Evolutionary conservation across 2,329 filamentous ascomycete genomes (phyloP), one percentile per base, ranked within the genome.

Genomic region (Lasiodiplodia hormozganensis): DNA sequence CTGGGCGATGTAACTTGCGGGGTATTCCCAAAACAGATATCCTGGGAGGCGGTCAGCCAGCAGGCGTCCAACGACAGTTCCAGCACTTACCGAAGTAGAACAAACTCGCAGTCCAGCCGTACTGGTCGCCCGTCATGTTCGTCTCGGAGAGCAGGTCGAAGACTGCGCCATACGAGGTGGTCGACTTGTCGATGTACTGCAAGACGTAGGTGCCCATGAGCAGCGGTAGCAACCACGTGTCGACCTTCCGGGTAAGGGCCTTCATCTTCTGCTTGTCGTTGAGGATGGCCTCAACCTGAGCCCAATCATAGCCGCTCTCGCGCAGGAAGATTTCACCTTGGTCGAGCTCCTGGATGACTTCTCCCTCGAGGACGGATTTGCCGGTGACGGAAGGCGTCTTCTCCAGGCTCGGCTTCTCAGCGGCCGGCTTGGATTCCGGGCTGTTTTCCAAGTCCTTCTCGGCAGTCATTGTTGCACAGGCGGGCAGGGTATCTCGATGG

Each of bases 181-280:
- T 83, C 70, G 85, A 82, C 75, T 88, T 88, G 75, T 87, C 85
- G 72, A 87, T 84, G 69, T 85, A 87, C 70, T 88, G 86, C 23
- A 67, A 77, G 2, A 84, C 75, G 58, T 83, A 86, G 0, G 84
- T 86, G 0, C 82, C 81, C 47, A 80, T 81, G 2, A 88, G 81
- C 6, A 88, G 77, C 0, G 86, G 86, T 70, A 88, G 79, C 10
- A 88, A 71, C 0, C 82, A 73, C 68, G 82, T 77, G 69, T 88
- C 86, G 54, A 88, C 82, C 67, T 83, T 85, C 18, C 81, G 78
- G 31, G 81, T 76, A 18, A 79, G 70, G 52, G 73, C 73, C 54
- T 75, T 76, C 65, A 77, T 76, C 51, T 72, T 72, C 12, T 70
- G 70, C 25, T 78, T 73, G 70, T 87, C 85, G 47, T 79, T 73